Percentiles rank a stretch among this genome's conserved stretches.
These are phyloP conservation scores for Colletotrichum chlorophyti DNA, from an alignment of 2,329 filamentous ascomycete species.

Conservation along the genomic window DNA sequence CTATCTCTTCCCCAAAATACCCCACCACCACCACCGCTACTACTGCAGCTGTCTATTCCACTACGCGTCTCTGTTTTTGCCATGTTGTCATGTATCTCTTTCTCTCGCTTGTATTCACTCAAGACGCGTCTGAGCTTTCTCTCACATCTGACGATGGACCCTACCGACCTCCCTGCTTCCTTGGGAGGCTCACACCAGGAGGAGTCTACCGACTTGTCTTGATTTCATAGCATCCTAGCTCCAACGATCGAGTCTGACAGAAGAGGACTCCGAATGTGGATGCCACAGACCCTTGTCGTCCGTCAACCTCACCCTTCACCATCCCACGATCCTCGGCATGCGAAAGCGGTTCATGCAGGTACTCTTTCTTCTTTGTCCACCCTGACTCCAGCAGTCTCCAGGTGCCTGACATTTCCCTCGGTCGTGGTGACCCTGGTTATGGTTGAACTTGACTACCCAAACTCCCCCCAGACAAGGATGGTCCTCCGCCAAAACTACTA, in stretches of 20 bases:
- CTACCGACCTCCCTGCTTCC: constrained; percentile 25
- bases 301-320: constrained; percentile 22
- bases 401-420: constrained; percentile 20
- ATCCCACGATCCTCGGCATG: constrained; percentile 20
- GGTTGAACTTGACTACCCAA: constrained; percentile 8
- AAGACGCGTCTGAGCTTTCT: constrained; percentile 4
- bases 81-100: neutral
- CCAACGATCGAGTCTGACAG: constrained; percentile 11
- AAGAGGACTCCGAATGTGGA: constrained; percentile 4
- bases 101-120: neutral
- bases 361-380: constrained; percentile 26
- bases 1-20: constrained; percentile 7
- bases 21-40: constrained; percentile 23
- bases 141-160: constrained; percentile 8
- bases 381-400: constrained; percentile 7
- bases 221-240: too few species aligned
- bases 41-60: constrained; percentile 5
- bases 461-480: constrained; percentile 17
- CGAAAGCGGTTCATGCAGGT: constrained; percentile 31
- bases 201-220: constrained; percentile 19
- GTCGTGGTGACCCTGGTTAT: constrained; percentile 19
- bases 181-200: constrained; percentile 13
- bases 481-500: constrained; percentile 1
- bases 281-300: constrained; percentile 11
- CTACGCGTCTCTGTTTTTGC: neutral